A percentile compares a stretch with the other conserved stretches of the same genome.
Conservation (phyloP, 2,329 filamentous ascomycete genomes). For the Aspergillus sp. region DNA sequence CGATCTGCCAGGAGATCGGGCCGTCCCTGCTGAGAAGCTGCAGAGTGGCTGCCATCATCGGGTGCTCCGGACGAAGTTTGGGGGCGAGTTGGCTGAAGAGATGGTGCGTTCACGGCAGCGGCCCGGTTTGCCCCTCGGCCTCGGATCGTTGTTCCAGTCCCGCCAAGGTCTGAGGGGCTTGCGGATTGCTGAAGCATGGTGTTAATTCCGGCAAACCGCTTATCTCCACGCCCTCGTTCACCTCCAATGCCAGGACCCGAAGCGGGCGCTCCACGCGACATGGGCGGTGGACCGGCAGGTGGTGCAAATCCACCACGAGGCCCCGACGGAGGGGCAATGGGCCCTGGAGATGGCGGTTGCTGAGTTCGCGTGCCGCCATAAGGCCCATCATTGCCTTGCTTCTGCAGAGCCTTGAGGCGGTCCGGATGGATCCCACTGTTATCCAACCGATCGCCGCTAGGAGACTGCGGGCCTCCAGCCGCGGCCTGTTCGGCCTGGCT, state of each 20-base stretch:
- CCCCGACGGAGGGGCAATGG: conserved; percentile 31
- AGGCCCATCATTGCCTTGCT: conserved; percentile 18
- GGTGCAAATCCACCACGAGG: conserved; percentile 31
- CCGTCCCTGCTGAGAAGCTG: conserved; percentile 14
- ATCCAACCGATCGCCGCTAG: conserved; percentile 22
- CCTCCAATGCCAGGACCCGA: conserved; percentile 18
- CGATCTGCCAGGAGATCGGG: conserved; percentile 27
- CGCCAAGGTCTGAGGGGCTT: conserved; percentile 24
- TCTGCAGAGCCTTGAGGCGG: conserved; percentile 40
- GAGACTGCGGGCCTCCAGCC: no score
- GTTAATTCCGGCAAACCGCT: conserved; percentile 41
- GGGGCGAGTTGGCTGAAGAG: conserved; percentile 25
- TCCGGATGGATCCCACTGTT: conserved; percentile 47
- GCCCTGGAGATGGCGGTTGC: conserved; percentile 17
- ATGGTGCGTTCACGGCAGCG: conserved; percentile 19
- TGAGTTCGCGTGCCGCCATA: conserved; percentile 15
- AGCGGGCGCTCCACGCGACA: conserved; percentile 28
- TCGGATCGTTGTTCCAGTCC: conserved; percentile 29
- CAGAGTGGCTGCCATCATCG: conserved; percentile 16
- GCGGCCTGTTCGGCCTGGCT: no score
- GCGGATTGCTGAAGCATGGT: conserved; percentile 40
- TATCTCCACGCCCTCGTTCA: conserved; percentile 37
- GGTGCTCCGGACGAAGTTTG: conserved; percentile 22
- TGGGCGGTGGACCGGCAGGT: conserved; percentile 28
- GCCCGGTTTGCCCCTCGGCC: conserved; percentile 32